Conservation (phyloP, 768 basidiomycete species). For the Termitomyces sp. region DNA sequence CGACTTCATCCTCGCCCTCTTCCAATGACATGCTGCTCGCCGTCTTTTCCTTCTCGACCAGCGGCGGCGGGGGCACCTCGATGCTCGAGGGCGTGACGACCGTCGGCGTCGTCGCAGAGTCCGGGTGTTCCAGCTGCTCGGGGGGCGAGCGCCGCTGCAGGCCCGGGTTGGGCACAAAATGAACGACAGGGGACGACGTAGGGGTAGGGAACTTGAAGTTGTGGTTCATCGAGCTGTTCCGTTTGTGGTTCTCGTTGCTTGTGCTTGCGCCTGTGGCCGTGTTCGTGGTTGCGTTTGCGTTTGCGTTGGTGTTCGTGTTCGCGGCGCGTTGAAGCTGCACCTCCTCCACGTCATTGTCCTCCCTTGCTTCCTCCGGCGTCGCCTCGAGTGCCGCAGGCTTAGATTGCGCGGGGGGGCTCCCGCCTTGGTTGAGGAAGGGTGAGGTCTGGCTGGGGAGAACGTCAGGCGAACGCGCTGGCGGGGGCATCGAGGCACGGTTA, state of each 20-base stretch:
- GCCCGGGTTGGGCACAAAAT: background rate
- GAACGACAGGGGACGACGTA: slow-evolving; percentile 26
- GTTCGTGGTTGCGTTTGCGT: background rate
- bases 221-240: slow-evolving; percentile 67
- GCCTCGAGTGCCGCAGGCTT: slow-evolving; percentile 35
- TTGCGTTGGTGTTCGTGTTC: background rate
- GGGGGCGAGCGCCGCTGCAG: slow-evolving; percentile 19
- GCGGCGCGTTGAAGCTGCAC: slow-evolving; percentile 2
- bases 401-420: slow-evolving; percentile 17
- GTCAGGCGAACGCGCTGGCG: slow-evolving; percentile 38
- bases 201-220: slow-evolving; percentile 66
- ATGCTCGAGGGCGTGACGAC: slow-evolving; percentile 57
- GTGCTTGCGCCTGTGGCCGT: background rate
- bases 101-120: slow-evolving; percentile 10
- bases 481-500: slow-evolving; percentile 66
- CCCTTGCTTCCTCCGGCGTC: slow-evolving; percentile 44
- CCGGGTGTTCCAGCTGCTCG: slow-evolving; percentile 18
- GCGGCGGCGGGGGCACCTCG: slow-evolving; percentile 77
- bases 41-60: slow-evolving; percentile 63
- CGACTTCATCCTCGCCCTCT: slow-evolving; percentile 67
- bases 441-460: slow-evolving; percentile 35
- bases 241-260: slow-evolving; percentile 18
- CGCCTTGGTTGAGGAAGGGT: slow-evolving; percentile 35
- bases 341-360: slow-evolving; percentile 32
- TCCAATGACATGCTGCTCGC: slow-evolving; percentile 31